Base-by-base conservation (phyloP, 2,329 filamentous ascomycete genomes). In the Calonectria multiphialidica region DNA sequence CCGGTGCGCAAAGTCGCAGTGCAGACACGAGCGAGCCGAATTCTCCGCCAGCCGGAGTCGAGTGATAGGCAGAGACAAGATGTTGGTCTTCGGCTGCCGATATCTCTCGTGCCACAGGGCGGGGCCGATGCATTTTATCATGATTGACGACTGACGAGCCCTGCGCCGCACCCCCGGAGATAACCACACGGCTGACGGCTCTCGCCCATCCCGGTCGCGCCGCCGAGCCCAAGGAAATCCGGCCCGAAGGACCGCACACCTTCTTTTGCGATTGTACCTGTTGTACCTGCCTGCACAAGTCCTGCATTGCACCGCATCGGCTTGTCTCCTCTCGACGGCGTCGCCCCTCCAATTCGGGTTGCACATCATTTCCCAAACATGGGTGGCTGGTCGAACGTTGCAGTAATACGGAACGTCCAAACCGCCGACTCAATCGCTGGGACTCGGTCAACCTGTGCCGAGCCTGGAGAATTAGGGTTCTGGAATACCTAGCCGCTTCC, bases 171-270 rank as follows among this genome's bases (percentile, higher is more conserved):
- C 16, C 8, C 53, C 55, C 57, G 64, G 64, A 47, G 57, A 67
- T 64, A 64, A 42, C 33, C 53, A 59, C 53, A 40, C 63, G 69
- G 37, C 18, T 64, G 45, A 63, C 76, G 76, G 76, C 69, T 77
- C 67, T 76, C 75, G 75, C 75, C 66, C 57, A 59, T 67, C 70
- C 73, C 73, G 68, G 65, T 68, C 67, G 72, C 76, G 77, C 75
- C 69, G 70, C 53, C 74, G 71, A 73, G 68, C 37, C 63, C 15
- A 57, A 68, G 77, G 77, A 64, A 75, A 18, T 40, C 25, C 77
- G 77, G 77, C 66, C 77, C 77, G 77, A 30, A 16, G 59, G 71
- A 33, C 77, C 77, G 77, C 47, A 66, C 67, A 70, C 73, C 72
- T 74, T 71, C 42, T 72, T 64, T 72, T 62, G 25, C 40, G 61